Base-by-base conservation (phyloP, 2,329 filamentous ascomycete species). In the Graphilbum ipis-grandicollis region DNA sequence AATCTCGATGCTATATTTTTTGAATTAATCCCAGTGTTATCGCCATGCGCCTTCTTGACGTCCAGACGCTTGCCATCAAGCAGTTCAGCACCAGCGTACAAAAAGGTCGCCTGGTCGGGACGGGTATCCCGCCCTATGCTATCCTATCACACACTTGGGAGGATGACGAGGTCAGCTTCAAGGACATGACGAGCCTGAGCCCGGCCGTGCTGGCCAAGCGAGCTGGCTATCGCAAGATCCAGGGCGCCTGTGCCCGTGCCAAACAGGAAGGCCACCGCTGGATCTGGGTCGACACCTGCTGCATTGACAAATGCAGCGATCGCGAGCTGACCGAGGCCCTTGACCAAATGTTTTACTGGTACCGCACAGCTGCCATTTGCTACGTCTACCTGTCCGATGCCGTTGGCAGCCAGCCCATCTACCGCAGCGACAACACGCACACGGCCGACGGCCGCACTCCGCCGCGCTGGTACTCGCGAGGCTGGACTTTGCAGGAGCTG, bases 401-500 rank as follows among this genome's bases (percentile, higher is more conserved):
- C 13, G 12, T 13, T 13, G 26, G 26, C 26, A 28, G 10, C 26
- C 26, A 28, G 14, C 26, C 26, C 5, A 7, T 28, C 26, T 5
- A 10, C 21, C 6, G 21, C 21, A 10, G 21, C 21, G 21, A 23
- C 21, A 10, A 23, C 21, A 23, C 5, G 5, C 6, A 23, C 21
- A 23, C 5, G 6, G 21, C 5, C 21, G 10, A 4, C 32, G 37
- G 19, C 21, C 19, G 15, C 23, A 9, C 4, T 9, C 7, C 10
- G 38, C 44, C 36, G 14, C 33, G 46, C 12, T 39, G 37, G 37
- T 39, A 35, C 13, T 32, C 28, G 17, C 33, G 37, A 6, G 37
- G 37, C 2, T 48, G 46, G 47, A 48, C 44, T 19, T 33, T 48
- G 26, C 46, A 48, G 28, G 45, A 48, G 38, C 43, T 47, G 8